Conservation (phyloP, 2,329 filamentous ascomycete genomes). For the Diaporthe citrichinensis region DNA sequence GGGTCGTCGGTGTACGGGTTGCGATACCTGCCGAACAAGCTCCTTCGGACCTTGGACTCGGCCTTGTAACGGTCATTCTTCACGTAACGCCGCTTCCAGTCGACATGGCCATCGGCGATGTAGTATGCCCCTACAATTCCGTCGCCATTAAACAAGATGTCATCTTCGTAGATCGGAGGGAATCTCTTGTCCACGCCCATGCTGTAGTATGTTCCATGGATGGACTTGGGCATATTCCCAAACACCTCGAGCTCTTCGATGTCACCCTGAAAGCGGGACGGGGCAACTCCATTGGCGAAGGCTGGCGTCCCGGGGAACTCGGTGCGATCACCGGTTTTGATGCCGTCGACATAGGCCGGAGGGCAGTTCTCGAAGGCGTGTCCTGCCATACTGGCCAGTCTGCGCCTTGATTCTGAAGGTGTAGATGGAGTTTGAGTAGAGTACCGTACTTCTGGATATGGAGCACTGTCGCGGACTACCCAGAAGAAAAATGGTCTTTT, state of each 20-base stretch:
- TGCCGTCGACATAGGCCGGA: neutral
- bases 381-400: neutral
- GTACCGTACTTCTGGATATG: neutral
- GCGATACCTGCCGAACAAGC: constrained; percentile 66
- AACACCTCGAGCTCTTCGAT: constrained; percentile 47
- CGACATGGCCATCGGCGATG: constrained; percentile 49
- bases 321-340: constrained; percentile 12
- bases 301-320: neutral
- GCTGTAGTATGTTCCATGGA: constrained; percentile 52
- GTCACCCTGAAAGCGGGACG: constrained; percentile 56
- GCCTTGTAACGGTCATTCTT: constrained; percentile 48
- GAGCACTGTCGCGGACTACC: neutral
- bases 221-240: constrained; percentile 48
- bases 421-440: neutral
- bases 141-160: constrained; percentile 56
- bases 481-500: neutral
- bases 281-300: constrained; percentile 37
- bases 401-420: neutral
- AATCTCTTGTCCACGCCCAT: constrained; percentile 56
- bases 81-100: constrained; percentile 49
- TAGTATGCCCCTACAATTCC: constrained; percentile 53
- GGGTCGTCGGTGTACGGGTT: constrained; percentile 70
- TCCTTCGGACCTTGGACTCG: constrained; percentile 52
- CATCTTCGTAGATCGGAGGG: constrained; percentile 49
- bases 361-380: constrained; percentile 8